Percentiles rank a stretch among this genome's conserved stretches.
Evolutionary conservation across 345 rosid species (phyloP).

Genomic region (Fremontodendron californicum): DNA sequence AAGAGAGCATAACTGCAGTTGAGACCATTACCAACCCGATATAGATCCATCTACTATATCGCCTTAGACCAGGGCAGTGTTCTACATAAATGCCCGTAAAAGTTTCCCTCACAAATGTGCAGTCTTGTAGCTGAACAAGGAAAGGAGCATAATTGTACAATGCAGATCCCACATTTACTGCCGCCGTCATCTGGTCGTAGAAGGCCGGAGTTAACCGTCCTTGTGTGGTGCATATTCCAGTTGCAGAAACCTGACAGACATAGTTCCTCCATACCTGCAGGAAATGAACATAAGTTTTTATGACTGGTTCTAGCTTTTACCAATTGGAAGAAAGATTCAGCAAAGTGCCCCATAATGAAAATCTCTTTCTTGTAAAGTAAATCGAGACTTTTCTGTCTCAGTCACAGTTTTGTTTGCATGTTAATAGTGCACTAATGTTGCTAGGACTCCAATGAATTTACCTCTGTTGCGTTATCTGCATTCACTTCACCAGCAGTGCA

Average conservation of each 20-base stretch:
- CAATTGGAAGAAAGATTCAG: no score
- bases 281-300: neutral
- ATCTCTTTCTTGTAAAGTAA: no score
- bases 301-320: no score
- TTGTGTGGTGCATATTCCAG: slow-evolving; percentile 57
- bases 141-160: slow-evolving; percentile 59
- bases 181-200: slow-evolving; percentile 66
- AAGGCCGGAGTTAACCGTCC: slow-evolving; percentile 78
- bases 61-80: slow-evolving; percentile 60
- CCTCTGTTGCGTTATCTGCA: slow-evolving; percentile 78
- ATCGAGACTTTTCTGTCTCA: no score
- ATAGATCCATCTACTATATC: slow-evolving; percentile 58
- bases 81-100: slow-evolving; percentile 52
- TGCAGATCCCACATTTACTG: slow-evolving; percentile 52
- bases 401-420: neutral
- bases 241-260: slow-evolving; percentile 67
- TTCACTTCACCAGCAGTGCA: slow-evolving; percentile 75
- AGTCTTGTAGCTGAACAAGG: slow-evolving; percentile 66
- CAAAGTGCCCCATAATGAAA: no score
- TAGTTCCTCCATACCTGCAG: slow-evolving; percentile 68
- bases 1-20: slow-evolving; percentile 82
- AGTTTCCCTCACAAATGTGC: slow-evolving; percentile 73
- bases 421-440: neutral
- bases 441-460: slow-evolving; percentile 25
- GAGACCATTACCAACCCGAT: slow-evolving; percentile 68